A percentile compares a stretch with the other conserved stretches of the same genome.
These are phyloP conservation scores for Letharia columbiana DNA, from an alignment of 495 filamentous ascomycete genomes.

Conservation along the genomic window DNA sequence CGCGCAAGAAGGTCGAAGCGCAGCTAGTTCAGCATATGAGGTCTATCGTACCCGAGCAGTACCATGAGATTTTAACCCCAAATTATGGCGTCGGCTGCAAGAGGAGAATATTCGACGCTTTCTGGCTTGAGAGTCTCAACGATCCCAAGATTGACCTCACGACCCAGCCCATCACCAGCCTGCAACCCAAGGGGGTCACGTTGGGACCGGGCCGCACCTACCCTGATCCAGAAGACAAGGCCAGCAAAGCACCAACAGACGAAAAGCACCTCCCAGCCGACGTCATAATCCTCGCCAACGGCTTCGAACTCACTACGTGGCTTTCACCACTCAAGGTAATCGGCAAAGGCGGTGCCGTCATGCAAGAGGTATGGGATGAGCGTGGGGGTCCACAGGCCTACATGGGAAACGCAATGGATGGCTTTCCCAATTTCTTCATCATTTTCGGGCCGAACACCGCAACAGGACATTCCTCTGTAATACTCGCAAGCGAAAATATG, in stretches of 20 bases:
- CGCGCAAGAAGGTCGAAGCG: conserved; percentile 34
- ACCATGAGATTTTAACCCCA: conserved; percentile 55
- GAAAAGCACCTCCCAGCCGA: conserved; percentile 46
- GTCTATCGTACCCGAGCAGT: conserved; percentile 45
- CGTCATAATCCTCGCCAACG: conserved; percentile 52
- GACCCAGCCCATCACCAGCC: conserved; percentile 42
- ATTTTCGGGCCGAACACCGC: conserved; percentile 58
- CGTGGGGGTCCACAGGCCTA: conserved; percentile 54
- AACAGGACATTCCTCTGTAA: conserved; percentile 55
- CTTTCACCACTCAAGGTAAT: conserved; percentile 34
- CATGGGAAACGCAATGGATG: conserved; percentile 53
- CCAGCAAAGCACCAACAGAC: conserved; percentile 27
- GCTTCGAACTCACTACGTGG: conserved; percentile 43
- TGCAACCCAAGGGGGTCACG: conserved; percentile 43
- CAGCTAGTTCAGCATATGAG: conserved; percentile 41
- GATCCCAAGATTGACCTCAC: conserved; percentile 49
- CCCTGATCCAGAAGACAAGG: conserved; percentile 30
- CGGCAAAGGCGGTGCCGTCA: conserved; percentile 40
- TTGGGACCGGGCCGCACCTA: conserved; percentile 46
- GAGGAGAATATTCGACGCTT: conserved; percentile 46
- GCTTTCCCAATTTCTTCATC: conserved; percentile 63
- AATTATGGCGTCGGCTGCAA: conserved; percentile 58
- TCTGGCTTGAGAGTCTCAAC: conserved; percentile 48
- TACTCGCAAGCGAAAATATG: conserved; percentile 53
- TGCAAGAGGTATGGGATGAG: conserved; percentile 47